These are phyloP conservation scores for Aspergillus spinulosporus DNA, from an alignment of 2,329 filamentous ascomycete genomes.

Conservation along the genomic window DNA sequence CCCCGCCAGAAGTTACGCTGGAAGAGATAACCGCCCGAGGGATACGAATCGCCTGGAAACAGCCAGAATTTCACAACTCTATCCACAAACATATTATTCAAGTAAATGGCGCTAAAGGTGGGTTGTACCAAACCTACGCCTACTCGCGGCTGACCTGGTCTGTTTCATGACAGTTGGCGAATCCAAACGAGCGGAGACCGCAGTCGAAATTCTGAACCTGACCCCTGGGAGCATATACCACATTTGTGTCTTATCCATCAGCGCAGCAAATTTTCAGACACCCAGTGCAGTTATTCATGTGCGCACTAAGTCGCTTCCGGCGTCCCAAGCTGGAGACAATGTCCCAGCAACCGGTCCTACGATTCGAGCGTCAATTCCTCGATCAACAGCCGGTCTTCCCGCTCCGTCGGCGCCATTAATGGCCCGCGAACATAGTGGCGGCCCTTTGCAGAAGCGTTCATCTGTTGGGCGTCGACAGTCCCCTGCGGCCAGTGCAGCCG, in stretches of 20 bases:
- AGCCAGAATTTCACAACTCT: slow-evolving; percentile 64
- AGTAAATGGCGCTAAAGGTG: slow-evolving; percentile 89
- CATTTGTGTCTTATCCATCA: slow-evolving; percentile 87
- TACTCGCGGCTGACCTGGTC: slow-evolving; percentile 9
- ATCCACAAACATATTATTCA: slow-evolving; percentile 88
- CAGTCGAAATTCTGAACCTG: slow-evolving; percentile 87
- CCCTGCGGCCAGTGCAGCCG: slow-evolving; percentile 59
- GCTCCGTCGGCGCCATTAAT: slow-evolving; percentile 63
- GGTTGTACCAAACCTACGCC: slow-evolving; percentile 2
- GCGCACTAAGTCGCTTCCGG: slow-evolving; percentile 63
- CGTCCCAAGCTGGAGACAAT: slow-evolving; percentile 39
- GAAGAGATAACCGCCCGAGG: slow-evolving; percentile 85
- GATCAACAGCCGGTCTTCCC: slow-evolving; percentile 55
- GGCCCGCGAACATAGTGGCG: slow-evolving; percentile 64
- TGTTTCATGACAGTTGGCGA: slow-evolving; percentile 67
- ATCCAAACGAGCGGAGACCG: slow-evolving; percentile 74
- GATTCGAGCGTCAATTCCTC: slow-evolving; percentile 57
- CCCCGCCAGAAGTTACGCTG: slow-evolving; percentile 83
- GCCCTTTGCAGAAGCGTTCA: slow-evolving; percentile 59
- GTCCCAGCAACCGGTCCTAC: slow-evolving; percentile 37
- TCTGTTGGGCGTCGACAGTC: slow-evolving; percentile 75
- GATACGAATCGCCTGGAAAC: slow-evolving; percentile 87
- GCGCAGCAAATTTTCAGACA: slow-evolving; percentile 87
- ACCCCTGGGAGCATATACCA: slow-evolving; percentile 89
- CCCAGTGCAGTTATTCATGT: slow-evolving; percentile 83